Evolutionary conservation across 2,329 filamentous ascomycete species (phyloP), one percentile per base, ranked within the genome.

Genomic region (Colletotrichum musicola): DNA sequence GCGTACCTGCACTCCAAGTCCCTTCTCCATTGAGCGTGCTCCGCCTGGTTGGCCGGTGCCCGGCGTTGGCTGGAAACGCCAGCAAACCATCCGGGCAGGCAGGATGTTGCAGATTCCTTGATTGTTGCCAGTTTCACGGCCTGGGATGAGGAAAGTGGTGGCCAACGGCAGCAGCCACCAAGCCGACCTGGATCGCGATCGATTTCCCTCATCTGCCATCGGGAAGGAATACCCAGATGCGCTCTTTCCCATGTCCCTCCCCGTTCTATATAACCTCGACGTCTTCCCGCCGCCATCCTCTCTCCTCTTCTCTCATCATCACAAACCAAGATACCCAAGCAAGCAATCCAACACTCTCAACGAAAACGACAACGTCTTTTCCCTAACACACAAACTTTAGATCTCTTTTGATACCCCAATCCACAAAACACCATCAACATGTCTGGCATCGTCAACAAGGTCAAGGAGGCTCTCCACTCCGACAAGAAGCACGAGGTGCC

Each of bases 361-460:
- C 47, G 58, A 53, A 35, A 62, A 64, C 27, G 64, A 56, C 25
- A 50, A 67, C 54, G 18, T 35, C 27, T 16, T 27, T 60, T 50
- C 40, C 38, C 20, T 25, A 30, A 50, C n/a, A 18, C 5, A 46
- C 62, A 25, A 59, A 62, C 61, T 61, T 64, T 49, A 40, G 12
- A 38, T 25, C 40, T 59, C 35, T 54, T 35, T 49, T 67, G 61
- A 71, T 67, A 74, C 57, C 63, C 64, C 70, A 58, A 62, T 55
- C 51, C 57, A 25, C 71, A 59, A 42, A 55, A 38, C 35, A 60
- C 75, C 55, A 25, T 25, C 81, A 88, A 70, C 75, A 89, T 89
- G 87, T 87, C 87, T 78, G 78, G 79, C 73, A 80, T 89, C 74
- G 78, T 88, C 75, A 85, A 89, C 82, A 89, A 89, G 80, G 83